phyloP scores from a whole-genome alignment of 108 stramenopile genomes.

The Cyclotella atomus region DNA sequence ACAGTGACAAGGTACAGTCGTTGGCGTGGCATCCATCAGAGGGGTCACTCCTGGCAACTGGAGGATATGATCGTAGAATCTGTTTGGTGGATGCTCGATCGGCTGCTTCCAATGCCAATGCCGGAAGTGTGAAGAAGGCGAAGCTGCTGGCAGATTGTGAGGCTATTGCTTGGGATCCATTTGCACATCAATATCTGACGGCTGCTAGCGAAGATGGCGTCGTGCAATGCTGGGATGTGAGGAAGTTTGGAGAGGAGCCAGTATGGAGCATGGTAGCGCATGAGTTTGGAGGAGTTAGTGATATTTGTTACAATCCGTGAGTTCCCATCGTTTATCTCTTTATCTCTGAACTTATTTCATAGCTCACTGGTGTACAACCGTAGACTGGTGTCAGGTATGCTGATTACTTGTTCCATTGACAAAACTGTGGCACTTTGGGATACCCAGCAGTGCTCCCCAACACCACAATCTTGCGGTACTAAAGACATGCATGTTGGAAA shows the following conservation, averaged over 20 bases:
- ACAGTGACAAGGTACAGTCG: slow-evolving; percentile 95
- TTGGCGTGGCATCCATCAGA: slow-evolving; percentile 94
- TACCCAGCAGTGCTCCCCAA: slow-evolving; percentile 50
- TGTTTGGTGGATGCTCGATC: slow-evolving; percentile 86
- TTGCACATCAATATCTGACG: slow-evolving; percentile 73
- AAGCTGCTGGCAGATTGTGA: slow-evolving; percentile 83
- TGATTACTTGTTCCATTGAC: slow-evolving; percentile 90
- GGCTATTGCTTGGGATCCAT: slow-evolving; percentile 92
- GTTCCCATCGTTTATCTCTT: slow-evolving; percentile 17
- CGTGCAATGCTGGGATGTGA: slow-evolving; percentile 91
- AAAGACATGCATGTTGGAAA: slow-evolving; percentile 92
- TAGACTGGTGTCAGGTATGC: slow-evolving; percentile 85
- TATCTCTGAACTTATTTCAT: slow-evolving; percentile 13
- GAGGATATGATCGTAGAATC: slow-evolving; percentile 88
- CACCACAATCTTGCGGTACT: slow-evolving; percentile 72
- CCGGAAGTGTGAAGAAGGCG: slow-evolving; percentile 60
- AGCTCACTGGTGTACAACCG: background rate
- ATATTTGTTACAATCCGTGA: slow-evolving; percentile 82
- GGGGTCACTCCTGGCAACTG: slow-evolving; percentile 92
- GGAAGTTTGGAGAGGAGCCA: slow-evolving; percentile 84
- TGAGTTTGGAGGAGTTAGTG: slow-evolving; percentile 88
- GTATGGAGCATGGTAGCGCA: slow-evolving; percentile 88
- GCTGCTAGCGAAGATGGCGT: slow-evolving; percentile 92
- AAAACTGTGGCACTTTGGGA: slow-evolving; percentile 97
- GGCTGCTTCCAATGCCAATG: slow-evolving; percentile 27